phyloP scores from a whole-genome alignment of 768 basidiomycete genomes.

The Tephrocybe sp. region DNA sequence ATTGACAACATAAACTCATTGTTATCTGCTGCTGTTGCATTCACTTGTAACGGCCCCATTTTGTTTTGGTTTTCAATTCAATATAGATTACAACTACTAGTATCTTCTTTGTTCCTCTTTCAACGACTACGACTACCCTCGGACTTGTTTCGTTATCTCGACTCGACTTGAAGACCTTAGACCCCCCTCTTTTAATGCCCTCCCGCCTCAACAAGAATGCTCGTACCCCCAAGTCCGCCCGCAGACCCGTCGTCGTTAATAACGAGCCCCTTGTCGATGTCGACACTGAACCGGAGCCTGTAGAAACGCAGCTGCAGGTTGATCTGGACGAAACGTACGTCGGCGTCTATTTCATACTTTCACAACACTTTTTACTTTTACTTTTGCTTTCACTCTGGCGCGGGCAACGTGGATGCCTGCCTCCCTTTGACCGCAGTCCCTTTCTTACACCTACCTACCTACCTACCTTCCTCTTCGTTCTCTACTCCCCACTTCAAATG shows the following conservation, averaged over 20 bases:
- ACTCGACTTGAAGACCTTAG: too few species aligned
- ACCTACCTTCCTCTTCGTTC: too few species aligned
- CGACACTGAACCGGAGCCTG: background rate
- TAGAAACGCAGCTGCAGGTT: background rate
- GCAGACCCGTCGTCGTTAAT: background rate
- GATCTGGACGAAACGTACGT: background rate
- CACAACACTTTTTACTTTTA: background rate
- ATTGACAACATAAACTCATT: background rate
- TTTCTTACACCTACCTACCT: too few species aligned
- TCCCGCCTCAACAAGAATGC: constrained; percentile 6
- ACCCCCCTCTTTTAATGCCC: constrained; percentile 6
- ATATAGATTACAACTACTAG: background rate
- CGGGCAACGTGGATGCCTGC: background rate
- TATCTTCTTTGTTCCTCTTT: background rate
- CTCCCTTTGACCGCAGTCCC: too few species aligned
- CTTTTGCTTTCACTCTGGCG: background rate
- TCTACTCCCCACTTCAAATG: too few species aligned
- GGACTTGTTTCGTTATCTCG: background rate
- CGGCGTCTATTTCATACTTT: background rate
- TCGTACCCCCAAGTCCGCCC: background rate
- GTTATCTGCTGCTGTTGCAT: constrained; percentile 3
- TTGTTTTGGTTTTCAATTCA: background rate
- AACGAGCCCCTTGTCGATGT: background rate
- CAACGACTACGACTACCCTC: background rate
- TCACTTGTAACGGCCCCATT: constrained; percentile 6